Base-by-base conservation (phyloP, 495 filamentous ascomycete species). In the Penicillium pancosmium region DNA sequence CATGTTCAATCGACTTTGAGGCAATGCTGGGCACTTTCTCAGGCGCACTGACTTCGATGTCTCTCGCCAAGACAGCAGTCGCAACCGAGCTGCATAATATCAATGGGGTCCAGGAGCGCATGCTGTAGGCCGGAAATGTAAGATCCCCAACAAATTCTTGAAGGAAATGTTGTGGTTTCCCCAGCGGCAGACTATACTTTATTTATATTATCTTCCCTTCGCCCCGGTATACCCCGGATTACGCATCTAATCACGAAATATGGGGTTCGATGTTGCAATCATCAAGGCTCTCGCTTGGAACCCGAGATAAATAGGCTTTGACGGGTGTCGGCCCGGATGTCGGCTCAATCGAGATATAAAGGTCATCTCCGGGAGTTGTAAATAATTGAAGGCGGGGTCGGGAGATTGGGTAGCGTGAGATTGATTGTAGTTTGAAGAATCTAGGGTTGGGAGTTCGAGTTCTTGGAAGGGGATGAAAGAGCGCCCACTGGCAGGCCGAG, bases 1-100 rank as follows among this genome's bases (percentile, higher is more conserved):
- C 50, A 43, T 59, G 57, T 21, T 41, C 57, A 12, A 59, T 50
- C 1, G 57, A 23, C 33, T 54, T 38, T 12, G 57, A 59, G 33
- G 51, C 57, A 25, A 44, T 31, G 13, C 0, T 12, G 5, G 51
- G 57, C 1, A 44, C 41, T 19, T 16, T 7, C 10, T 44, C 41
- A 9, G 41, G 41, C 2, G 41, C n/a, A n/a, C 16, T 18, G 12
- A 44, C 2, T 4, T 12, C 1, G 9, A 25, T 6, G 9, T 25
- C 31, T 8, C 18, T 11, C 27, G 21, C 4, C 18, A 25, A 4
- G 0, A 2, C 27, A 31, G 23, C 21, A 33, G 52, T 27, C 25
- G 16, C 23, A 15, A 33, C 11, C 34, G 52, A 40, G 38, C 52
- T 43, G 36, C 52, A 54, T 43, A 54, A 4, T n/a, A 54, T 8